Base-by-base conservation (phyloP, 129 eudicot species). In the Centaurea solstitialis region DNA sequence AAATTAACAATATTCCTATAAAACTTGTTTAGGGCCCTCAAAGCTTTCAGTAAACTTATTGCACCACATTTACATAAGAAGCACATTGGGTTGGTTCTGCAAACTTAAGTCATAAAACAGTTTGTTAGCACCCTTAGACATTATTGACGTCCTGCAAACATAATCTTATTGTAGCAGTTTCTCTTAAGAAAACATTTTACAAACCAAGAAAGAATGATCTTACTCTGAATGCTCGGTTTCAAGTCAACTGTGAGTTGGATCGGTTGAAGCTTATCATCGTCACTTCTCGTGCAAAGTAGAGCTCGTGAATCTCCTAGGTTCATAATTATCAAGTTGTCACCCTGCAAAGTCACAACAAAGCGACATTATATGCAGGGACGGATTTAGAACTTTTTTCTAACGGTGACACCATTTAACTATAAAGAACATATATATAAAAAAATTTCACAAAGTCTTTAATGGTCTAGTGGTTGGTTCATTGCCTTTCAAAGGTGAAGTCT, bases 291-390 rank as follows among this genome's bases (percentile, higher is more conserved):
- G 89, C 98, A 87, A 41, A 91, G 86, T 82, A 91, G 82, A 13
- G 97, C 98, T 6, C 94, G 90, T 8, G 94, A 93, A 72, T 93
- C 97, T 39, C 94, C 97, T 79, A 93, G 76, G 76, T 93, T 93
- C 43, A 91, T 78, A 9, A 93, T 75, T 10, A 93, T 74, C 83
- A 93, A 81, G 79, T 93, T 87, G 1, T 82, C 80, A 9, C 88
- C 90, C 94, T 87, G 11, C 62, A 79, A 45, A 12, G 9, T 38
- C 71, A 30, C 50, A 68, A 38, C 15, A 26, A 26, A 75, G 28
- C 28, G 37, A 80, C n/a, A 73, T 6, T 30, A 38, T 38, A 23
- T 9, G 70, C n/a, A n/a, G n/a, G n/a, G n/a, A n/a, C n/a, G n/a
- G n/a, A n/a, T n/a, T n/a, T n/a, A n/a, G n/a, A n/a, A n/a, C n/a